Conservation (phyloP, 371 early-diverging fungal genomes). For the Apophysomyces trapeziformis region DNA sequence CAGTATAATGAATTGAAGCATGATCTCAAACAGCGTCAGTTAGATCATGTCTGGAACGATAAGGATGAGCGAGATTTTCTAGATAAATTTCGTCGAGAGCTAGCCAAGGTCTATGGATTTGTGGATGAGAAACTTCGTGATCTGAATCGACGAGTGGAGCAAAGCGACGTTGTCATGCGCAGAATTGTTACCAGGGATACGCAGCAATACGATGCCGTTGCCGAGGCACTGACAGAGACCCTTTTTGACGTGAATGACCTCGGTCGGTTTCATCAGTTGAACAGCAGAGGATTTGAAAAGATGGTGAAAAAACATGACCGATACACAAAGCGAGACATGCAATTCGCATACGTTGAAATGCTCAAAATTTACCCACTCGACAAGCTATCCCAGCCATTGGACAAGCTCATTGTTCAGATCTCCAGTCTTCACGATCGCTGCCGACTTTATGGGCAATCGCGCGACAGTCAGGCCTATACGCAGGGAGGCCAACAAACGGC, state of each 20-base stretch:
- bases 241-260: conserved; percentile 86
- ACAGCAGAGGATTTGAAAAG: conserved; percentile 95
- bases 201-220: conserved; percentile 53
- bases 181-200: conserved; percentile 1
- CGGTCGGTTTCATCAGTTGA: conserved; percentile 90
- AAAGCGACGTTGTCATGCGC: conserved; percentile 65
- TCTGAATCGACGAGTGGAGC: conserved; percentile 69
- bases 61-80: conserved; percentile 78
- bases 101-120: conserved; percentile 85
- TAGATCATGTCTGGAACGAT: conserved; percentile 54
- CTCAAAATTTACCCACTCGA: conserved; percentile 80
- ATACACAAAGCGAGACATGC: conserved; percentile 77
- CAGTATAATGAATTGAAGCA: conserved; percentile 42
- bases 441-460: conserved; percentile 32
- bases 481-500: conserved; percentile 37
- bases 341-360: conserved; percentile 70
- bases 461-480: conserved; percentile 26
- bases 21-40: conserved; percentile 41
- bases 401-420: conserved; percentile 84
- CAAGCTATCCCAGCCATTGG: conserved; percentile 77
- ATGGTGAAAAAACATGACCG: conserved; percentile 97
- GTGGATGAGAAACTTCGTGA: conserved; percentile 75
- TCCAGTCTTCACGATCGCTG: conserved; percentile 48
- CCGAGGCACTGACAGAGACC: conserved; percentile 75
- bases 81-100: conserved; percentile 73